Percentiles rank a stretch among this genome's conserved stretches.
These are phyloP conservation scores for Macrolepiota fuliginosa DNA, from an alignment of 768 basidiomycete genomes.

Conservation along the genomic window DNA sequence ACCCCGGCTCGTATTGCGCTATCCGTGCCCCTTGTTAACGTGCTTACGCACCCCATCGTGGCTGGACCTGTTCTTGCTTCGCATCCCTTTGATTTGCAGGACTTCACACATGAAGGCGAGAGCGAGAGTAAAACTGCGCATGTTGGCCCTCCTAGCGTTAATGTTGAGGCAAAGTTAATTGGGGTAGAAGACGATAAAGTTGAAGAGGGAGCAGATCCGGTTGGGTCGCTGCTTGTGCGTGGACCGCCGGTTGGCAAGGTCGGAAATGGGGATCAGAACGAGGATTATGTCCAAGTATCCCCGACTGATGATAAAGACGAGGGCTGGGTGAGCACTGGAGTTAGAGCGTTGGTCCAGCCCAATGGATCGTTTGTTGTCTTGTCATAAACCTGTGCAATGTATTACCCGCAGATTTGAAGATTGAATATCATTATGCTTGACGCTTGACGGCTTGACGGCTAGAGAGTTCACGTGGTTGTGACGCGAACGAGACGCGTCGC, in stretches of 20 bases:
- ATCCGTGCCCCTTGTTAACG: conserved; percentile 72
- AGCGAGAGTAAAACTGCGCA: conserved; percentile 37
- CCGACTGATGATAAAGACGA: conserved; percentile 14
- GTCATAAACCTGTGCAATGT: background rate
- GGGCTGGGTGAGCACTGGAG: conserved; percentile 25
- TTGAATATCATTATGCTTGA: too few species aligned
- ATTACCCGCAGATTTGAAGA: too few species aligned
- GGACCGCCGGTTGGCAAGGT: conserved; percentile 72
- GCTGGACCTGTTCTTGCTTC: conserved; percentile 80
- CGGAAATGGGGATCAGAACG: conserved; percentile 28
- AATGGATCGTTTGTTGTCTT: conserved; percentile 65
- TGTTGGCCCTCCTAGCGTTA: conserved; percentile 80
- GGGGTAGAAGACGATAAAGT: conserved; percentile 63
- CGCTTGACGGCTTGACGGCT: background rate
- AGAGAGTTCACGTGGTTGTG: conserved; percentile 16
- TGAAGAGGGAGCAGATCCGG: conserved; percentile 66
- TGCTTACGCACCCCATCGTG: conserved; percentile 57
- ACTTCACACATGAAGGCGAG: conserved; percentile 41
- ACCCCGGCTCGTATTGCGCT: conserved; percentile 70
- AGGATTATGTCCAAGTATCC: conserved; percentile 32
- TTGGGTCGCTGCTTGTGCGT: conserved; percentile 57
- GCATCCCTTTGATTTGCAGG: conserved; percentile 84
- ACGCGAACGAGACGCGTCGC: conserved; percentile 17
- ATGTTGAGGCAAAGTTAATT: conserved; percentile 79
- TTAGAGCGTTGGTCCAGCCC: conserved; percentile 42